These are phyloP conservation scores for Typha latifolia DNA, from an alignment of 176 grass and related monocot species.

Conservation along the genomic window DNA sequence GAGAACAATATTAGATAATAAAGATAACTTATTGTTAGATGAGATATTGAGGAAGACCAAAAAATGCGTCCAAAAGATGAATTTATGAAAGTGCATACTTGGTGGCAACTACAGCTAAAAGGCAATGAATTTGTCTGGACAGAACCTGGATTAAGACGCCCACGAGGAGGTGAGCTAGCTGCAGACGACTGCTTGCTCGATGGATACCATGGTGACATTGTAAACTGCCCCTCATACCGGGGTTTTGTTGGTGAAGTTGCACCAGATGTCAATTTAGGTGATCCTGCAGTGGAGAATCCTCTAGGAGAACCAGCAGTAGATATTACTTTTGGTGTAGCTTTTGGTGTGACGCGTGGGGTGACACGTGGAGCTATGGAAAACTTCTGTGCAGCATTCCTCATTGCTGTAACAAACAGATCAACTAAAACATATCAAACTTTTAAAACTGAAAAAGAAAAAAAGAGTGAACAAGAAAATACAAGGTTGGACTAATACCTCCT, in stretches of 20 bases:
- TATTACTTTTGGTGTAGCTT: slow-evolving; percentile 44
- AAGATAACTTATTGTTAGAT: too few species aligned
- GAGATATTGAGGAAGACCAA: too few species aligned
- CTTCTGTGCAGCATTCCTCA: slow-evolving; percentile 34
- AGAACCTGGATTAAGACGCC: slow-evolving; percentile 58
- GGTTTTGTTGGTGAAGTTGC: slow-evolving; percentile 57
- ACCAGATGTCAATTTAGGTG: slow-evolving; percentile 72
- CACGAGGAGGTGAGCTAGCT: slow-evolving; percentile 60
- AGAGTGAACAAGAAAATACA: neutral
- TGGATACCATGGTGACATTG: slow-evolving; percentile 87
- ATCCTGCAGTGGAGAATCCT: slow-evolving; percentile 41
- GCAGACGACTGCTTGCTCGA: slow-evolving; percentile 86
- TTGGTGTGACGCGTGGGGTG: slow-evolving; percentile 43
- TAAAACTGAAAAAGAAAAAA: neutral
- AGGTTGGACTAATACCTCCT: slow-evolving; percentile 36
- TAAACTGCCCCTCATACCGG: slow-evolving; percentile 43
- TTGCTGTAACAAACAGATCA: slow-evolving; percentile 32
- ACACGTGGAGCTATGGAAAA: slow-evolving; percentile 42
- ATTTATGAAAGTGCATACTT: too few species aligned
- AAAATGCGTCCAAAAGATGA: too few species aligned
- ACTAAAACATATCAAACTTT: slow-evolving; percentile 11
- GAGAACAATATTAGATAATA: too few species aligned
- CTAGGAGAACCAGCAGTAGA: slow-evolving; percentile 58
- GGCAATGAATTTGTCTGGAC: neutral
- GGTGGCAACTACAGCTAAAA: neutral